phyloP scores from a whole-genome alignment of 495 filamentous ascomycete genomes.

The Aspergillus conjunctus region DNA sequence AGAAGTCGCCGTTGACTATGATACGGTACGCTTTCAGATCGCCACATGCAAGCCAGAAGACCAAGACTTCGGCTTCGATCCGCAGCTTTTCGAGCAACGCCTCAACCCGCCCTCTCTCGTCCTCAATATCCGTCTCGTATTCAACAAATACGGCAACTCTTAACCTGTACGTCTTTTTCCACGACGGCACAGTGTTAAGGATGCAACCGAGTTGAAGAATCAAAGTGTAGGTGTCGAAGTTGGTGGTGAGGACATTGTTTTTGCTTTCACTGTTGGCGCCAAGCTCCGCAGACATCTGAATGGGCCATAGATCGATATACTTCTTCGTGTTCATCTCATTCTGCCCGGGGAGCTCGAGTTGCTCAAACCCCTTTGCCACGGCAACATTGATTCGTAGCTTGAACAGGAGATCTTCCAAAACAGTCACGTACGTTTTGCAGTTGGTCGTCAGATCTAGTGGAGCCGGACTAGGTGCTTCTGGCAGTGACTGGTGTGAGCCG shows the following conservation, averaged over 20 bases:
- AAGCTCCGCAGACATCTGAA: slow-evolving; percentile 81
- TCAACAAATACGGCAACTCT: slow-evolving; percentile 86
- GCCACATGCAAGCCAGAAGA: slow-evolving; percentile 81
- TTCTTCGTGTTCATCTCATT: slow-evolving; percentile 64
- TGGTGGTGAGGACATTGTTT: slow-evolving; percentile 76
- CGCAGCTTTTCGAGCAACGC: slow-evolving; percentile 77
- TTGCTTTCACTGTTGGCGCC: slow-evolving; percentile 60
- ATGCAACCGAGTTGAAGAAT: slow-evolving; percentile 88
- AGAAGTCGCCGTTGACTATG: slow-evolving; percentile 68
- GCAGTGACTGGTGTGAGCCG: slow-evolving; percentile 21
- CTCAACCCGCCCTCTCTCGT: slow-evolving; percentile 73
- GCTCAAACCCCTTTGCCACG: slow-evolving; percentile 78
- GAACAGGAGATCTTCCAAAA: slow-evolving; percentile 79
- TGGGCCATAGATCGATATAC: slow-evolving; percentile 88
- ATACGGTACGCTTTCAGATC: slow-evolving; percentile 71
- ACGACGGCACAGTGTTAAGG: slow-evolving; percentile 76
- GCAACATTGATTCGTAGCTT: slow-evolving; percentile 84
- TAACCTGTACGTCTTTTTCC: slow-evolving; percentile 74
- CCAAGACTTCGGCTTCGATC: slow-evolving; percentile 76
- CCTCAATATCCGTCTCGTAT: slow-evolving; percentile 81
- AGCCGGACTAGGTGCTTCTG: slow-evolving; percentile 17
- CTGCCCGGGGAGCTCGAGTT: slow-evolving; percentile 67
- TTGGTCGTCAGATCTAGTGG: slow-evolving; percentile 63
- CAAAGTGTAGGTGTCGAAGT: slow-evolving; percentile 89
- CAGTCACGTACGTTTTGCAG: slow-evolving; percentile 72